Evolutionary conservation across 106 monocot species (phyloP).

Genomic region (Cymbidium sinense): DNA sequence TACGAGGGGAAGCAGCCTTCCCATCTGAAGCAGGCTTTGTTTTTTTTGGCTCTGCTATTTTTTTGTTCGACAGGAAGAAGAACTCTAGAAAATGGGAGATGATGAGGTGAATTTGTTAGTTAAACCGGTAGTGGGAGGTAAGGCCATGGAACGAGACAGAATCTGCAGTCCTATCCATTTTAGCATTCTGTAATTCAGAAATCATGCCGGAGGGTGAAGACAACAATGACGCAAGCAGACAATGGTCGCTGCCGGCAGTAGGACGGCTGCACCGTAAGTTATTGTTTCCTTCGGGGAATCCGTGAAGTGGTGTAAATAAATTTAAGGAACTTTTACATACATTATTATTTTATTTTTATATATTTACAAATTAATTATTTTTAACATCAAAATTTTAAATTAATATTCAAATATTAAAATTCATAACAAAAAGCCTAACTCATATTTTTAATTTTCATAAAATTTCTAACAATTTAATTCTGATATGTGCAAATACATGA

Average conservation of each 20-base stretch:
- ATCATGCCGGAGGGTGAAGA: neutral
- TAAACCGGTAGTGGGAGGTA: neutral
- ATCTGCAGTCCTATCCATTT: neutral
- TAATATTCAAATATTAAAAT: too few relatives aligned
- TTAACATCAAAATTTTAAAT: too few relatives aligned
- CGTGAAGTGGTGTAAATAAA: too few relatives aligned
- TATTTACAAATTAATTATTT: too few relatives aligned
- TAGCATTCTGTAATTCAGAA: neutral
- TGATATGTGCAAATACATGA: too few relatives aligned
- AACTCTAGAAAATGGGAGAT: neutral
- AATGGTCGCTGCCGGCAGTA: neutral
- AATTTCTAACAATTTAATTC: too few relatives aligned
- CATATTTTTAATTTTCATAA: too few relatives aligned
- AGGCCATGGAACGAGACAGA: neutral
- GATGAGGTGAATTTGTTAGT: neutral
- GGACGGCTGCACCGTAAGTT: too few relatives aligned
- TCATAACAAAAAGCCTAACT: too few relatives aligned
- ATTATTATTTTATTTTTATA: too few relatives aligned
- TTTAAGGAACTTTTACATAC: too few relatives aligned
- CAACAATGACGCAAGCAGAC: neutral
- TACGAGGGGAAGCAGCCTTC: neutral
- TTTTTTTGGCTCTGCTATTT: neutral
- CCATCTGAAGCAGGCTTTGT: neutral
- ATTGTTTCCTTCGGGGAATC: too few relatives aligned
- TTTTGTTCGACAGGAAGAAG: neutral